Conservation (phyloP, 2,329 filamentous ascomycete genomes). For the Aspergillus tubingensis region DNA sequence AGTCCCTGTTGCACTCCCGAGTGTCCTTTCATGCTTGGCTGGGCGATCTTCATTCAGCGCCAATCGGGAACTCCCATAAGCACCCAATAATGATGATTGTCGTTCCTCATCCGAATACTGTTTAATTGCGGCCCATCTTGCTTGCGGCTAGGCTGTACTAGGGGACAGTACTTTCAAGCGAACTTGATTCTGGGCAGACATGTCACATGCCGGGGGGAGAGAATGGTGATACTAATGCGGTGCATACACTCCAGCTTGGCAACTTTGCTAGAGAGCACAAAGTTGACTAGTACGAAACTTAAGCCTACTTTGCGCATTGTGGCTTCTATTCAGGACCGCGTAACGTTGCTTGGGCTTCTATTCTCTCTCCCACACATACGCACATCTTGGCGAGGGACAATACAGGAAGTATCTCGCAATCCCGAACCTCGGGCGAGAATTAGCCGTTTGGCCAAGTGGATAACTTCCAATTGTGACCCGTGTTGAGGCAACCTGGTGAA, state of each 20-base stretch:
- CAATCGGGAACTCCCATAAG: neutral
- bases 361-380: neutral
- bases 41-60: neutral
- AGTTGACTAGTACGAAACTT: neutral
- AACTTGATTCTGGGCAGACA: neutral
- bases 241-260: neutral
- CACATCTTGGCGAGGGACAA: too few relatives aligned
- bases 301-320: neutral
- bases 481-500: neutral
- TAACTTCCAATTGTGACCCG: neutral
- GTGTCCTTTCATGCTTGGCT: neutral
- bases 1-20: constrained; percentile 1
- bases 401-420: neutral
- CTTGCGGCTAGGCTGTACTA: neutral
- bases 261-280: neutral
- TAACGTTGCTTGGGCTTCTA: neutral
- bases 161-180: neutral
- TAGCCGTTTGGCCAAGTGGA: neutral
- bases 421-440: neutral
- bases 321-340: too few relatives aligned
- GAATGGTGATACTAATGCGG: neutral
- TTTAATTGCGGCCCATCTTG: neutral
- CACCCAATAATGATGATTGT: constrained; percentile 4
- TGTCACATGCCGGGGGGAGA: neutral
- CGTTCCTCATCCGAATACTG: neutral